Base-by-base conservation (phyloP, 164 flowering plant species). In the Piper betle region DNA sequence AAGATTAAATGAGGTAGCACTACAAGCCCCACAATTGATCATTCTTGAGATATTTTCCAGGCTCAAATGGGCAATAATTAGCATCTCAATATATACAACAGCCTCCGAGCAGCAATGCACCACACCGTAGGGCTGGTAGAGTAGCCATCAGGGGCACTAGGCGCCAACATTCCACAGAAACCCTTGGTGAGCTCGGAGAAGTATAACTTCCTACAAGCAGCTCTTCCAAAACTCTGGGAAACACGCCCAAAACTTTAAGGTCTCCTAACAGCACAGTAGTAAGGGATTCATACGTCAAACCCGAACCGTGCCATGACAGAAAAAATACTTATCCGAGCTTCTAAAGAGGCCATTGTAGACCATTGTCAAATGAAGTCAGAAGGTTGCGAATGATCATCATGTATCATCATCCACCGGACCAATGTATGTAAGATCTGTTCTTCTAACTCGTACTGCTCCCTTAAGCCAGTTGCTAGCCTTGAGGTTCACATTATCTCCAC, bases 371-470 rank as follows among this genome's bases (percentile, higher is more conserved):
- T 67, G 68, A 67, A 38, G 5, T 19, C n/a, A 17, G 13, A 17
- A 13, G 37, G 17, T 55, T 16, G n/a, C 4, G 25, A 25, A 57
- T 37, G 56, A 64, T 52, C 6, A 10, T 91, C 78, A 94, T 78
- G 79, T 91, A 70, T 88, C 96, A 55, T 94, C 99, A 67, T 94
- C 99, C 54, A 87, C 78, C 15, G 94, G 68, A 16, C 99, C 97
- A 69, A 87, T 79, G 60, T 85, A 94, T 1, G 91, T 84, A 72
- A 94, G 93, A 59, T 94, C 96, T 9, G 91, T 78, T 66, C 99
- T 78, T 68, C 99, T 83, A 53, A 88, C 83, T 63, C 99, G 84
- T 17, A 94, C 81, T 3, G 97, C 78, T 55, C 99, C 99, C 74
- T 78, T 91, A 18, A 94, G 94, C 90, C 87, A 88, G 71, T 77